These are phyloP conservation scores for Aspergillus biplanus DNA, from an alignment of 495 filamentous ascomycete genomes.

Conservation along the genomic window DNA sequence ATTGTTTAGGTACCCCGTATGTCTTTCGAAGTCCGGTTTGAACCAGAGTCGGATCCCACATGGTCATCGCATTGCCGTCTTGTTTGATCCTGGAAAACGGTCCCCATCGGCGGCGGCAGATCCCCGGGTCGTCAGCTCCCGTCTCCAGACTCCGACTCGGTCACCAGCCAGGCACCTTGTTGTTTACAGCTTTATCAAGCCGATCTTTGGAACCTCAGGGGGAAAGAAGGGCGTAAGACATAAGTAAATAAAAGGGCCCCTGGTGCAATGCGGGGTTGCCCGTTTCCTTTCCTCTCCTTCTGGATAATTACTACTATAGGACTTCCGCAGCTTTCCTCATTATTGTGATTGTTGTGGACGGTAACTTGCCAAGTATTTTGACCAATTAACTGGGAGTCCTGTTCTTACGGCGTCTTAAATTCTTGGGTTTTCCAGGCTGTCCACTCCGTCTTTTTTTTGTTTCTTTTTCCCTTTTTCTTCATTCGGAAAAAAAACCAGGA, in stretches of 20 bases:
- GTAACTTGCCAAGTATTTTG: too few relatives aligned
- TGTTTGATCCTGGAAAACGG: not conserved
- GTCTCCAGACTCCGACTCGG: slow-evolving; percentile 26
- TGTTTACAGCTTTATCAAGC: not conserved
- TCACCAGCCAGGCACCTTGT: not conserved
- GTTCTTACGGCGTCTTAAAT: too few relatives aligned
- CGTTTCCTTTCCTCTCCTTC: too few relatives aligned
- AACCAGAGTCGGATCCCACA: slow-evolving; percentile 9
- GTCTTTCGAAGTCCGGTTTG: slow-evolving; percentile 1
- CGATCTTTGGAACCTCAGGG: not conserved
- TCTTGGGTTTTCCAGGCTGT: too few relatives aligned
- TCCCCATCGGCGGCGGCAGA: slow-evolving; percentile 32
- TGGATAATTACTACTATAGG: too few relatives aligned
- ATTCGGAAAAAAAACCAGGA: not conserved
- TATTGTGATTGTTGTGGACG: too few relatives aligned
- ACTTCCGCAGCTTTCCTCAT: too few relatives aligned
- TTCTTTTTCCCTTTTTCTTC: not conserved
- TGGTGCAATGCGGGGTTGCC: too few relatives aligned
- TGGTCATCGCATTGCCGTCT: slow-evolving; percentile 17
- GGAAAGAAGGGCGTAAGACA: not conserved
- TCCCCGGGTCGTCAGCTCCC: slow-evolving; percentile 33
- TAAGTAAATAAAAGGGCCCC: too few relatives aligned
- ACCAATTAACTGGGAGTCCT: too few relatives aligned
- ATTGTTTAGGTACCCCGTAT: not conserved
- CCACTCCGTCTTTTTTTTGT: too few relatives aligned